These are phyloP conservation scores for Neophaeococcomyces mojaviensis DNA, from an alignment of 2,329 filamentous ascomycete species.

Conservation along the genomic window DNA sequence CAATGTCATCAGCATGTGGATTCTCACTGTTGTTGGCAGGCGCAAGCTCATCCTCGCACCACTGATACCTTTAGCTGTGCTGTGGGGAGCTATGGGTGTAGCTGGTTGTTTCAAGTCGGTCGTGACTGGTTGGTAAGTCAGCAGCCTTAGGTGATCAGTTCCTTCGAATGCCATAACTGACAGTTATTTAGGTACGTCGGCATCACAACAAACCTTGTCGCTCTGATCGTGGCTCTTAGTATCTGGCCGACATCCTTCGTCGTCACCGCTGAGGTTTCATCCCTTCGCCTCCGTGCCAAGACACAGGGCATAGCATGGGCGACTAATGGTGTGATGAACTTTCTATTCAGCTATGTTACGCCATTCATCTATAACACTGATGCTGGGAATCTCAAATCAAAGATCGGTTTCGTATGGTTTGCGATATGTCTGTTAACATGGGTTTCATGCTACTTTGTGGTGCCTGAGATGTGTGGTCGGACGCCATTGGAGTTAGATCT, in stretches of 20 bases:
- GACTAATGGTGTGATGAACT: slow-evolving; percentile 25
- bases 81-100: slow-evolving; percentile 43
- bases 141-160: neutral
- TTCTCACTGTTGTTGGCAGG: slow-evolving; percentile 35
- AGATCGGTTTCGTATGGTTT: slow-evolving; percentile 30
- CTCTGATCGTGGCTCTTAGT: slow-evolving; percentile 31
- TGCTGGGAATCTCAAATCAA: slow-evolving; percentile 26
- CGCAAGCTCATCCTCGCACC: slow-evolving; percentile 33
- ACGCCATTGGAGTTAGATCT: too few species aligned
- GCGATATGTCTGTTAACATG: too few species aligned
- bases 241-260: slow-evolving; percentile 32
- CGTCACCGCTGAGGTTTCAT: slow-evolving; percentile 30
- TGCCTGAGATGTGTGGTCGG: too few species aligned
- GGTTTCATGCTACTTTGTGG: too few species aligned
- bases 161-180: slow-evolving; percentile 29
- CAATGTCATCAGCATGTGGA: slow-evolving; percentile 40
- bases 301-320: slow-evolving; percentile 36
- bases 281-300: slow-evolving; percentile 32
- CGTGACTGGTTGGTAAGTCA: slow-evolving; percentile 31
- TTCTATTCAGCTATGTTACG: slow-evolving; percentile 7
- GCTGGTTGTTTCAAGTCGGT: slow-evolving; percentile 36
- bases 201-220: slow-evolving; percentile 38
- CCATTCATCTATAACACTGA: slow-evolving; percentile 16
- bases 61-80: slow-evolving; percentile 26
- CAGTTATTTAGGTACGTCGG: too few species aligned